These are phyloP conservation scores for Suillus placidus DNA, from an alignment of 768 basidiomycete genomes.

Conservation along the genomic window DNA sequence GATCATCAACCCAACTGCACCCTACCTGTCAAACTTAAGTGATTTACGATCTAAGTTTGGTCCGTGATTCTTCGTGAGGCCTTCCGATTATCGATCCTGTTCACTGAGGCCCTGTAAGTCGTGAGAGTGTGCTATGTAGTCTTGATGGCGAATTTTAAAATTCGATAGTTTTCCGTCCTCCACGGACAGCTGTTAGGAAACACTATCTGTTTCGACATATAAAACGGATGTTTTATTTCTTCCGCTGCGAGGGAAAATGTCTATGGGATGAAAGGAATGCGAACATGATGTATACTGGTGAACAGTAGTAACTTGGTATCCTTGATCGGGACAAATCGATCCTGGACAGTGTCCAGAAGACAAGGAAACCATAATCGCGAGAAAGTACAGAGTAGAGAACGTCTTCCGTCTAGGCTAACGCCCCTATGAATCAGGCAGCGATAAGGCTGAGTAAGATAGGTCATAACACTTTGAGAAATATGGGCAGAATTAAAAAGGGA, in stretches of 20 bases:
- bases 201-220: background rate
- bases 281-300: background rate
- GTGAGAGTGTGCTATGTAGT: conserved; percentile 2
- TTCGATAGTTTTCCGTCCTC: background rate
- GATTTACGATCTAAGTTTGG: background rate
- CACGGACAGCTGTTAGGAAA: background rate
- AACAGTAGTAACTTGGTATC: conserved; percentile 1
- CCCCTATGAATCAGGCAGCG: background rate
- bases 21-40: conserved; percentile 1
- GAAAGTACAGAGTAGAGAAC: background rate
- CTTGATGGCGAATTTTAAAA: background rate
- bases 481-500: background rate
- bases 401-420: background rate
- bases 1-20: background rate
- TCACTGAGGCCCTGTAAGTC: background rate
- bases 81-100: background rate
- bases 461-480: conserved; percentile 6
- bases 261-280: background rate
- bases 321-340: background rate
- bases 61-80: background rate
- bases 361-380: background rate
- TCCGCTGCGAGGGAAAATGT: conserved; percentile 1
- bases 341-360: background rate
- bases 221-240: background rate
- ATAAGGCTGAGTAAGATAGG: background rate